These are phyloP conservation scores for Serendipita indica DNA, from an alignment of 768 basidiomycete genomes.

Conservation along the genomic window DNA sequence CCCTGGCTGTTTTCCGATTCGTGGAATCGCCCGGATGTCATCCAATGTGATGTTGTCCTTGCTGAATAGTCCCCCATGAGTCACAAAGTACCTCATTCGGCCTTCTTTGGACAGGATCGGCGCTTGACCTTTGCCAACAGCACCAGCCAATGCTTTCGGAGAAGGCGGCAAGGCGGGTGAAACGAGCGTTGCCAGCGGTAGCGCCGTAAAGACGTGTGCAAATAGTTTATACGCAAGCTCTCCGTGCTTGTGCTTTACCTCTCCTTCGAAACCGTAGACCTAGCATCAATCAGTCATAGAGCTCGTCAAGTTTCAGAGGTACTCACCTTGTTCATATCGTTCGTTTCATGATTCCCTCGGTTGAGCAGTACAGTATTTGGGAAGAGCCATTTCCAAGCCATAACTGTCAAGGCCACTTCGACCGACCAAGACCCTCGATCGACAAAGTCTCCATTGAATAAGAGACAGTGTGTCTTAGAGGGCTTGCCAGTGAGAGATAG, in stretches of 20 bases:
- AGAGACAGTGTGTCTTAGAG: conserved; percentile 62
- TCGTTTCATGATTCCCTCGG: conserved; percentile 91
- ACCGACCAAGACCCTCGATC: conserved; percentile 95
- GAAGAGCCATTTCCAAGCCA: conserved; percentile 96
- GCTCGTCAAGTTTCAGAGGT: conserved; percentile 1
- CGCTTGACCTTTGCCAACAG: conserved; percentile 20
- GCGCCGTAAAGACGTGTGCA: conserved; percentile 83
- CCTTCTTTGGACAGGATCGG: conserved; percentile 74
- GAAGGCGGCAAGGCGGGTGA: conserved; percentile 51
- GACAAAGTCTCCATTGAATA: conserved; percentile 94
- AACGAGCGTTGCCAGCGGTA: conserved; percentile 81
- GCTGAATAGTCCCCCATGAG: conserved; percentile 93
- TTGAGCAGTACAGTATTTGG: conserved; percentile 85
- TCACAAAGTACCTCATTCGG: conserved; percentile 78
- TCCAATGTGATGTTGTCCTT: conserved; percentile 90
- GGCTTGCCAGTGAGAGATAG: conserved; percentile 77
- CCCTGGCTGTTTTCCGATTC: conserved; percentile 82
- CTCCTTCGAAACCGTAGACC: conserved; percentile 87
- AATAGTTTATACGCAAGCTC: conserved; percentile 94
- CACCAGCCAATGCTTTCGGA: conserved; percentile 19
- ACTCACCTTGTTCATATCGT: conserved; percentile 76
- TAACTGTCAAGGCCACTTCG: conserved; percentile 82
- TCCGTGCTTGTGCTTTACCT: conserved; percentile 92
- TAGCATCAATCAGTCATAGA: conserved; percentile 18
- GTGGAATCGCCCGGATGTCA: conserved; percentile 75